Conservation (phyloP, 1,284 basidiomycete genomes). For the Sporisorium graminicola region DNA sequence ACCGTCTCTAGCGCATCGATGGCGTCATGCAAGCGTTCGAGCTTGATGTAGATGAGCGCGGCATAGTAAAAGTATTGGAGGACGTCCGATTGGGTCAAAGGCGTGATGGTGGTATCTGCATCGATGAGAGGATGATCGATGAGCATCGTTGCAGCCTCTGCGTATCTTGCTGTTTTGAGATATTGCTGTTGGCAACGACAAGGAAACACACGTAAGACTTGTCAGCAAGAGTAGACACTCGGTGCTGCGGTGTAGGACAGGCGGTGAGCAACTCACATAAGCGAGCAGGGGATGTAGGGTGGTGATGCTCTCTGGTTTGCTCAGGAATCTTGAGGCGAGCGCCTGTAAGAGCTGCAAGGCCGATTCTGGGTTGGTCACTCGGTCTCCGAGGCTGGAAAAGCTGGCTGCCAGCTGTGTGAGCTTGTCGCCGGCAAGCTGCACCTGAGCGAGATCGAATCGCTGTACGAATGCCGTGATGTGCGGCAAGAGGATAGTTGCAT, state of each 20-base stretch:
- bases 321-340: slow-evolving; percentile 30
- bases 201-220: background rate
- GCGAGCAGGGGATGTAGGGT: slow-evolving; percentile 51
- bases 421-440: slow-evolving; percentile 33
- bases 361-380: slow-evolving; percentile 27
- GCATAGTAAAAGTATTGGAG: slow-evolving; percentile 64
- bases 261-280: slow-evolving; percentile 28
- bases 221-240: background rate
- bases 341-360: slow-evolving; percentile 28
- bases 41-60: slow-evolving; percentile 53
- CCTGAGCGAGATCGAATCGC: slow-evolving; percentile 25
- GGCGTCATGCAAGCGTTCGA: slow-evolving; percentile 41
- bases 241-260: background rate
- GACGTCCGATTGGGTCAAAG: slow-evolving; percentile 45
- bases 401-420: slow-evolving; percentile 30
- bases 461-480: slow-evolving; percentile 33
- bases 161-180: slow-evolving; percentile 46
- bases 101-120: slow-evolving; percentile 37
- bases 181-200: slow-evolving; percentile 24
- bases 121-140: slow-evolving; percentile 47
- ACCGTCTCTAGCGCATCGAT: slow-evolving; percentile 59
- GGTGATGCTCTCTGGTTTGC: slow-evolving; percentile 37
- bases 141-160: slow-evolving; percentile 46
- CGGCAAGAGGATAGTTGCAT: slow-evolving; percentile 21
- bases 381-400: slow-evolving; percentile 20